These are phyloP conservation scores for Apiotrichum gracile DNA, from an alignment of 1,284 basidiomycete species.

Conservation along the genomic window DNA sequence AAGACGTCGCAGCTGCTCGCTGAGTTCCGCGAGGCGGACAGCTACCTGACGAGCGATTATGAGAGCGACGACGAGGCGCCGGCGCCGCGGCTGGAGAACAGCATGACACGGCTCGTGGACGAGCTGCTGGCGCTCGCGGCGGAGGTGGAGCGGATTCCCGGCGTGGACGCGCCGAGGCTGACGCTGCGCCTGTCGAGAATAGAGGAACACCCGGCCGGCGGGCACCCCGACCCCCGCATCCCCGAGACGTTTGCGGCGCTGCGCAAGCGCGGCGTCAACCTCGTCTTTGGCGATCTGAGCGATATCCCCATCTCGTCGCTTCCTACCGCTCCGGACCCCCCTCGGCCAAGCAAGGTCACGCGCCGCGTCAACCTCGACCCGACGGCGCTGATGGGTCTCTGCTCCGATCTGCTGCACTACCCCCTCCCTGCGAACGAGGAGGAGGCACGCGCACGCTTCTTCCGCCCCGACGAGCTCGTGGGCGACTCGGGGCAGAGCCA, in stretches of 20 bases:
- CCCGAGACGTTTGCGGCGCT: constrained; percentile 53
- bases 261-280: constrained; percentile 48
- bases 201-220: constrained; percentile 42
- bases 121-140: constrained; percentile 49
- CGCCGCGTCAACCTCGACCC: constrained; percentile 67
- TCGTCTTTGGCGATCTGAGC: constrained; percentile 59
- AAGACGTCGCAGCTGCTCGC: constrained; percentile 62
- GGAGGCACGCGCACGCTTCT: constrained; percentile 57
- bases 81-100: constrained; percentile 21
- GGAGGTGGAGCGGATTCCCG: constrained; percentile 16
- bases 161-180: constrained; percentile 43
- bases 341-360: constrained; percentile 54
- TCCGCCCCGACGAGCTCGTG: constrained; percentile 41
- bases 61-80: constrained; percentile 16
- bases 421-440: constrained; percentile 56
- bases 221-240: constrained; percentile 55
- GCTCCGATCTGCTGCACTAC: constrained; percentile 73
- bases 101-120: constrained; percentile 25
- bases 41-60: constrained; percentile 55
- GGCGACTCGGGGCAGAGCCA: constrained; percentile 28
- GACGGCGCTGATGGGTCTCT: constrained; percentile 71
- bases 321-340: constrained; percentile 57
- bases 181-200: constrained; percentile 66
- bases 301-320: constrained; percentile 23
- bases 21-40: constrained; percentile 74